Evolutionary conservation across 768 basidiomycete species (phyloP), one percentile per base, ranked within the genome.

Genomic region (Mycena epipterygia): DNA sequence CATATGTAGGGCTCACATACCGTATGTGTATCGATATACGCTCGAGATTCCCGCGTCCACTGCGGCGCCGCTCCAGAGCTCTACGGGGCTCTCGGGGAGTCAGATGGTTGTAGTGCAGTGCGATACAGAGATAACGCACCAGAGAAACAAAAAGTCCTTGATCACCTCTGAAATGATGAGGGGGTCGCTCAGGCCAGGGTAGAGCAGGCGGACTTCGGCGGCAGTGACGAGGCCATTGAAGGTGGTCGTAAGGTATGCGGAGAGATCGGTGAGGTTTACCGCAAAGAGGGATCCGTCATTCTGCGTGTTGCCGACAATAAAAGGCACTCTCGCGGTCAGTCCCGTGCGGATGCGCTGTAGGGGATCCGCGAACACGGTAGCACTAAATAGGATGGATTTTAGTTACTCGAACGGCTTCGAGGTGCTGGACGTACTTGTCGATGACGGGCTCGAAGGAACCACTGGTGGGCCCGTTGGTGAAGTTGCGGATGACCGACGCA

Each of bases 101-200:
- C 17, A 33, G 51, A 16, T 17, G 11, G 17, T 3, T 17, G 29
- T 9, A 7, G 11, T 4, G 27, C 1, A n/a, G 30, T n/a, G 23
- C 3, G 19, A 33, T 3, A 27, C n/a, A 29, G 19, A 9, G 16
- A 52, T 29, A 5, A 33, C 51, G 7, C 14, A 52, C 51, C 75
- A 76, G 23, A 64, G 46, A 49, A 74, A 76, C 59, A 49, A 42
- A 5, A 65, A 5, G 42, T 76, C 75, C 35, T 68, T 67, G 37
- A 68, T 52, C 16, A 73, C 63, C 51, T 62, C 64, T 2, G 74
- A 53, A 21, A 76, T 73, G 29, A 75, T 61, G n/a, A 39, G n/a
- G 7, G 62, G 27, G 49, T 73, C 74, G 37, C 64, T 75, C 44
- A 76, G n/a, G 23, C 75, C 74, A 17, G 75, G 72, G 55, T 76